phyloP scores from a whole-genome alignment of 805 yeast genomes.

The Saccharomyces mikatae region DNA sequence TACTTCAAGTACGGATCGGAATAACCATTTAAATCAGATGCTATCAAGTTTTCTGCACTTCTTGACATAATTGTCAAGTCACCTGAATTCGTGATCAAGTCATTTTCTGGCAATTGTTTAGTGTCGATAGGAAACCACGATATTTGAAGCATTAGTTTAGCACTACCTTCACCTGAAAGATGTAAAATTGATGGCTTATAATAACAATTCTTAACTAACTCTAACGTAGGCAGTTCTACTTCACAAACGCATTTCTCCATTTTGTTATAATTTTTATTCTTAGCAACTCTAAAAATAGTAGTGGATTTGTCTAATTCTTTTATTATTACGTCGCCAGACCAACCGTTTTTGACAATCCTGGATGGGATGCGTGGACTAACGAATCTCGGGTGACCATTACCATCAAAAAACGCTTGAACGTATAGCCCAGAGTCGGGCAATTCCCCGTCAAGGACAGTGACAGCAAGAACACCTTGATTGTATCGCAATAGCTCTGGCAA shows the following conservation, averaged over 20 bases:
- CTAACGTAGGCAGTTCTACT: conserved; percentile 55
- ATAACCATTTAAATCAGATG: conserved; percentile 88
- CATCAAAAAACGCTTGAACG: conserved; percentile 73
- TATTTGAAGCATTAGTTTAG: conserved; percentile 49
- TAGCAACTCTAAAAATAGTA: conserved; percentile 52
- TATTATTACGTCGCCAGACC: conserved; percentile 66
- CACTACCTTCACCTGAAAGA: conserved; percentile 45
- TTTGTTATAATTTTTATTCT: conserved; percentile 46
- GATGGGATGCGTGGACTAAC: conserved; percentile 42
- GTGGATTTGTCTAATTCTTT: conserved; percentile 73
- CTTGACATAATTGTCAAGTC: conserved; percentile 50
- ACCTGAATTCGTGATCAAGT: conserved; percentile 71
- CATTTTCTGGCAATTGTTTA: conserved; percentile 58
- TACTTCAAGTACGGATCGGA: conserved; percentile 85
- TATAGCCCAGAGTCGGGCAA: conserved; percentile 49
- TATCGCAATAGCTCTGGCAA: conserved; percentile 49
- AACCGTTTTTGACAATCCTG: conserved; percentile 32
- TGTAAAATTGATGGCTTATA: conserved; percentile 49
- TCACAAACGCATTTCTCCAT: conserved; percentile 54
- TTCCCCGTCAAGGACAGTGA: conserved; percentile 53
- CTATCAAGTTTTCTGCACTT: conserved; percentile 58
- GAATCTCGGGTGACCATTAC: conserved; percentile 57
- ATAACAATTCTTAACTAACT: conserved; percentile 58
- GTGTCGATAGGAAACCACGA: conserved; percentile 74
- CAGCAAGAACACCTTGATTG: conserved; percentile 70